Percentiles rank a stretch among this genome's conserved stretches.
These are phyloP conservation scores for Candida vaughaniae DNA, from an alignment of 805 yeast species.

Conservation along the genomic window DNA sequence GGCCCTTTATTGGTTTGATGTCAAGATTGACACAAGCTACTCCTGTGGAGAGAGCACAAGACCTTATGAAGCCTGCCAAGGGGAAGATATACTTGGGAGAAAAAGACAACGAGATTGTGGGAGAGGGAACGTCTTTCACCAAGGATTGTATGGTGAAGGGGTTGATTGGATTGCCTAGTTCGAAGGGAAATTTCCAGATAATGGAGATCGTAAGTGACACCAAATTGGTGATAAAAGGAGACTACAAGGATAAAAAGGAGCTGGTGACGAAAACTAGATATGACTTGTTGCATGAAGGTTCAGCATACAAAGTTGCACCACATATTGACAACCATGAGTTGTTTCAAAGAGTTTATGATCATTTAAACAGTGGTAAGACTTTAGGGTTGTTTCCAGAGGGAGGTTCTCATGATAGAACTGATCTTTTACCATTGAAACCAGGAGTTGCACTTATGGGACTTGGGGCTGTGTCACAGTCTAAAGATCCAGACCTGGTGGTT, in stretches of 20 bases:
- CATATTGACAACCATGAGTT: slow-evolving; percentile 38
- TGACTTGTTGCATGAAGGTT: slow-evolving; percentile 21
- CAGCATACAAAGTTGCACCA: slow-evolving; percentile 35
- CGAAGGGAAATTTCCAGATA: slow-evolving; percentile 35
- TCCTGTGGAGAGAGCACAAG: slow-evolving; percentile 45
- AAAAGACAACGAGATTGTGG: slow-evolving; percentile 21
- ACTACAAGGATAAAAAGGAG: slow-evolving; percentile 6
- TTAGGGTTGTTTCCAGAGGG: slow-evolving; percentile 47
- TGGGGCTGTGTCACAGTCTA: slow-evolving; percentile 35
- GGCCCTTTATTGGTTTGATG: slow-evolving; percentile 29
- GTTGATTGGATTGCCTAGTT: slow-evolving; percentile 34
- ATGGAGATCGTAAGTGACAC: slow-evolving; percentile 13
- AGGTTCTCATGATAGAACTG: slow-evolving; percentile 44
- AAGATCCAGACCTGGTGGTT: slow-evolving; percentile 23
- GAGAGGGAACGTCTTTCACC: slow-evolving; percentile 34
- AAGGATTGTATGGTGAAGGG: slow-evolving; percentile 35
- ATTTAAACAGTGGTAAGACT: slow-evolving; percentile 30
- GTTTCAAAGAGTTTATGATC: slow-evolving; percentile 37
- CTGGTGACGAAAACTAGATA: slow-evolving; percentile 1
- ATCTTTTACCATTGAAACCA: slow-evolving; percentile 42
- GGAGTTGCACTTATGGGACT: slow-evolving; percentile 47
- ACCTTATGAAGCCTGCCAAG: slow-evolving; percentile 25
- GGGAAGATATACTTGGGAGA: slow-evolving; percentile 29
- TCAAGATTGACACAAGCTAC: slow-evolving; percentile 35
- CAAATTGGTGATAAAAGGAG: slow-evolving; percentile 8